phyloP scores from a whole-genome alignment of 2,329 filamentous ascomycete species.

The Trichoderma cornu-damae region DNA sequence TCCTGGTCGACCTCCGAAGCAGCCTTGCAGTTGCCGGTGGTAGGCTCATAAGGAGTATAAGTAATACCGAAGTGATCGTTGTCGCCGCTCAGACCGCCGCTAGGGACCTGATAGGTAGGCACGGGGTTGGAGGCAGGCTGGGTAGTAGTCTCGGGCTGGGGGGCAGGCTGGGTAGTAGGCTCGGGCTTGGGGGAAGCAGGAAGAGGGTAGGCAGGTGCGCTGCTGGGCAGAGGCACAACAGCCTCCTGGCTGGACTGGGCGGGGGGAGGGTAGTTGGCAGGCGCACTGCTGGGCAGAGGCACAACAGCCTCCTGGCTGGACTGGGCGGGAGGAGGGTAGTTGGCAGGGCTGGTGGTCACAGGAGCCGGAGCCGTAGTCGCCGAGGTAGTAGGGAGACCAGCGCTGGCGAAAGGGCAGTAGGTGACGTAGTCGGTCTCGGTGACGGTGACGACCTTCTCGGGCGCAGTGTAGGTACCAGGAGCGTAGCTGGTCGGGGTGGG shows the following conservation, averaged over 20 bases:
- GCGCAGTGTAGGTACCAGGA: slow-evolving; percentile 69
- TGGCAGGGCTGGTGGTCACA: slow-evolving; percentile 21
- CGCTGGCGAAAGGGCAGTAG: slow-evolving; percentile 62
- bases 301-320: slow-evolving; percentile 1
- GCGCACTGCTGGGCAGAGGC: background rate
- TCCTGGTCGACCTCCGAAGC: slow-evolving; percentile 54
- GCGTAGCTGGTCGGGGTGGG: slow-evolving; percentile 59
- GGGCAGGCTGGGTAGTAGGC: slow-evolving; percentile 21
- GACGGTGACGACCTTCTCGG: slow-evolving; percentile 61
- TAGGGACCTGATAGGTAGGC: slow-evolving; percentile 21
- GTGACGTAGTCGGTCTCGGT: slow-evolving; percentile 63
- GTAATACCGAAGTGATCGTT: slow-evolving; percentile 67
- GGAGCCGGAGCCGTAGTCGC: slow-evolving; percentile 28
- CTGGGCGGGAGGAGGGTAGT: background rate
- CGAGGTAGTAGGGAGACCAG: slow-evolving; percentile 34
- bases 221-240: background rate
- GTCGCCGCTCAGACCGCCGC: slow-evolving; percentile 35
- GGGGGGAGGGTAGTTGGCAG: slow-evolving; percentile 1
- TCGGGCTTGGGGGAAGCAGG: slow-evolving; percentile 10
- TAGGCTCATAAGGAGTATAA: slow-evolving; percentile 67
- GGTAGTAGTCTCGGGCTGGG: slow-evolving; percentile 17
- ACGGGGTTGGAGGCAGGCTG: slow-evolving; percentile 19
- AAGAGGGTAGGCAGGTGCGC: background rate
- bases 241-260: slow-evolving; percentile 10
- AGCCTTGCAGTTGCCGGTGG: slow-evolving; percentile 59